Conservation (phyloP, 164 flowering plant species). For the Annona cherimola region DNA sequence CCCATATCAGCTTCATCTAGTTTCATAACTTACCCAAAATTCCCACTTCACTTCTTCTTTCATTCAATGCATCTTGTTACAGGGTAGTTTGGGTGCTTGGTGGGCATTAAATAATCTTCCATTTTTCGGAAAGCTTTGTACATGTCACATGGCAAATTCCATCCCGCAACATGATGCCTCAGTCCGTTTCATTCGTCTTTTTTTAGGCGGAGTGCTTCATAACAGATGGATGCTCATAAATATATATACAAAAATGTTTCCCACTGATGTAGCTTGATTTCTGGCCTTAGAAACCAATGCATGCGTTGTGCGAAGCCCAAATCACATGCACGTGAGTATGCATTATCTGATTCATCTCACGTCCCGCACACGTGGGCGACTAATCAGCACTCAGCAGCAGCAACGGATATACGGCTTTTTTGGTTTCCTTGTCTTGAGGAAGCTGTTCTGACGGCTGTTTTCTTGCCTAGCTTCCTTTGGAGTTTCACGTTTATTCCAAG, state of each 20-base stretch:
- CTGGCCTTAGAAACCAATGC: neutral
- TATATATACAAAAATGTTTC: too few species aligned
- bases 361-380: neutral
- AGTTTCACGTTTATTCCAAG: neutral
- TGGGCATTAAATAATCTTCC: neutral
- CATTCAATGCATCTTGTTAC: slow-evolving; percentile 6
- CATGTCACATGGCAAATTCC: neutral
- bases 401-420: too few species aligned
- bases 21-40: neutral
- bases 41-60: neutral
- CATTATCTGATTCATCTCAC: too few species aligned
- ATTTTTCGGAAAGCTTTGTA: neutral
- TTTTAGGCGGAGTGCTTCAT: neutral
- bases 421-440: neutral
- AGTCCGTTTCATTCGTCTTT: neutral
- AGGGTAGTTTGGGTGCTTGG: slow-evolving; percentile 6
- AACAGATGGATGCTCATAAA: too few species aligned
- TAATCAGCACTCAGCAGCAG: too few species aligned
- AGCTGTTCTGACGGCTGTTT: neutral
- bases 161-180: neutral
- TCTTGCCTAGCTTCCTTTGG: neutral
- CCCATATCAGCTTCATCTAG: neutral
- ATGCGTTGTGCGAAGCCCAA: neutral
- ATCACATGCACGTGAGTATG: neutral
- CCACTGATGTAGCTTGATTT: neutral